Evolutionary conservation across 805 yeast genomes (phyloP), one percentile per base, ranked within the genome.

Genomic region (Komagataella pseudopastoris): DNA sequence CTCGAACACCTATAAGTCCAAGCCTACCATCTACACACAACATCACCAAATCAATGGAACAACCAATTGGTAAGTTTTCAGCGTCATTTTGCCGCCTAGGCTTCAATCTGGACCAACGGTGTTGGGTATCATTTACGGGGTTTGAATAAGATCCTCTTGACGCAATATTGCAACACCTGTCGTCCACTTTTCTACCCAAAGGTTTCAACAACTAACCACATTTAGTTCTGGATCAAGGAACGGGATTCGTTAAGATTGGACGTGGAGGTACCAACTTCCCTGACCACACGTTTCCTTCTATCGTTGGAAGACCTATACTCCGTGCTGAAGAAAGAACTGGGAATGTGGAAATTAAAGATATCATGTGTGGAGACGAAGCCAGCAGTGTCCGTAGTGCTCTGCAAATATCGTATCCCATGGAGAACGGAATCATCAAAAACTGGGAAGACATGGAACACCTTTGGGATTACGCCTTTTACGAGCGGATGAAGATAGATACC

Each of bases 401-500:
- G 54, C 96, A 93, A 69, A 80, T 93, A 52, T 82, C 90, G n/a
- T 93, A 93, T 63, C 99, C 99, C 10, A 90, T 93, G 98, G 99
- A 93, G 69, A 93, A 93, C 65, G 99, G 99, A 62, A 88, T 93
- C 60, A 91, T 93, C 65, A 85, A 83, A 63, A 88, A 90, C 67
- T 93, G 99, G 99, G 96, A 90, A 60, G 99, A 93, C 66, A 93
- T 93, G 98, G 96, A 88, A 61, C 90, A 90, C 60, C 74, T 93
- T 54, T 93, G 99, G 99, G 96, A 93, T 69, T 93, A 91, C 67
- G 91, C 98, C 18, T 91, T 93, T 67, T 86, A 85, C 70, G 95
- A 91, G 60, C 80, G 86, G 62, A 83, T 93, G 88, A 77, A 88
- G 63, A 72, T 86, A 52, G 84, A 86, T 63, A 75, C 87, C 6